These are phyloP conservation scores for Vinca major DNA, from an alignment of 305 asterid genomes.

Conservation along the genomic window DNA sequence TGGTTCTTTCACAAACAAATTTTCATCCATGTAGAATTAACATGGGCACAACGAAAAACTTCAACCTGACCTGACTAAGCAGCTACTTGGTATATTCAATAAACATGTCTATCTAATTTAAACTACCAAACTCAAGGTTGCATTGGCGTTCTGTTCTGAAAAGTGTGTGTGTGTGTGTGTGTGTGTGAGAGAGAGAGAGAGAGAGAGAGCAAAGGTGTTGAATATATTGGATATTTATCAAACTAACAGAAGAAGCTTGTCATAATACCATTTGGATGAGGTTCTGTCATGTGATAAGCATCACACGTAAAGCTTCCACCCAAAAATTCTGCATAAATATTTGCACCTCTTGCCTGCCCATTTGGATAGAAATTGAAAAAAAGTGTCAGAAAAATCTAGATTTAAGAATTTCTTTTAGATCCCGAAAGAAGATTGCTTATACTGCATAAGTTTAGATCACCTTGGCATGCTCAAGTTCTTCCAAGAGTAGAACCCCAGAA, in stretches of 20 bases:
- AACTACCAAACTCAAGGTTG: too few species aligned
- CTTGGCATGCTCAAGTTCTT: conserved; percentile 96
- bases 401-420: conserved; percentile 6
- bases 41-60: too few species aligned
- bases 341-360: conserved; percentile 79
- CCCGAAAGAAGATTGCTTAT: neutral
- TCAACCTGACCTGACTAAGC: too few species aligned
- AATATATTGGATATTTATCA: neutral
- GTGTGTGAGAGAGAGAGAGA: neutral
- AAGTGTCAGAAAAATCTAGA: neutral
- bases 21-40: too few species aligned
- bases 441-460: conserved; percentile 19
- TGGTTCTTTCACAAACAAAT: too few species aligned
- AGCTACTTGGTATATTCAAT: too few species aligned
- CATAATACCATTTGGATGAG: conserved; percentile 75
- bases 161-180: too few species aligned
- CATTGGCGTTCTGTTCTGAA: conserved; percentile 1
- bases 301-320: conserved; percentile 97
- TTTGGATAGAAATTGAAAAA: conserved; percentile 18
- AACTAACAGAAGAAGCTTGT: neutral
- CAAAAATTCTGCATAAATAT: conserved; percentile 80
- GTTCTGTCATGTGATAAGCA: conserved; percentile 94
- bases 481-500: conserved; percentile 80
- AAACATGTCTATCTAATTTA: too few species aligned
- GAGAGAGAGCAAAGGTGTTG: neutral